Conservation (phyloP, 495 filamentous ascomycete genomes). For the Neurospora tetraspora region DNA sequence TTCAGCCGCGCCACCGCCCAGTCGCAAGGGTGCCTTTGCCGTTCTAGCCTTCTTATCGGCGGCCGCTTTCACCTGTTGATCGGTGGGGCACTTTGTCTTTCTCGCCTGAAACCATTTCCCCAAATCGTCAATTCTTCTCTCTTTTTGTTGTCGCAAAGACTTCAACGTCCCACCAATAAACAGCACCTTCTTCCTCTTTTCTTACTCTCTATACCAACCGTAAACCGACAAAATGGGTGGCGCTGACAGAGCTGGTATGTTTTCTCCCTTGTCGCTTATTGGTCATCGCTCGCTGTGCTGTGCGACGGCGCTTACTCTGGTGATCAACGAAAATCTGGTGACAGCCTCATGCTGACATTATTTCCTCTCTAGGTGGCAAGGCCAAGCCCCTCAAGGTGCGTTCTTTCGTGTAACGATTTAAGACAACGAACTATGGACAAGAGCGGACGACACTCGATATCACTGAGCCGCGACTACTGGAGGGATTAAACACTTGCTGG, state of each 20-base stretch:
- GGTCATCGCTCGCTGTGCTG: neutral
- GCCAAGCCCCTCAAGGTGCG: slow-evolving; percentile 67
- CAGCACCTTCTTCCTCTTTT: neutral
- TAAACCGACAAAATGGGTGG: slow-evolving; percentile 23
- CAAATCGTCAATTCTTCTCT: neutral
- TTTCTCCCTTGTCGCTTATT: neutral
- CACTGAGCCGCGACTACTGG: neutral
- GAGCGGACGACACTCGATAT: neutral
- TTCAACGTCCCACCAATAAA: neutral
- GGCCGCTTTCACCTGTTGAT: neutral
- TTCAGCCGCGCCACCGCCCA: slow-evolving; percentile 7
- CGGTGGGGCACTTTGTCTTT: slow-evolving; percentile 3
- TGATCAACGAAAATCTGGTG: neutral
- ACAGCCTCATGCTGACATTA: neutral
- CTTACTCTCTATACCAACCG: neutral
- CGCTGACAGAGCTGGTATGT: slow-evolving; percentile 25
- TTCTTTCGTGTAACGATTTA: neutral
- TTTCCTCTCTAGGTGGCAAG: slow-evolving; percentile 55
- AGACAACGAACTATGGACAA: neutral
- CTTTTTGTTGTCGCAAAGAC: neutral
- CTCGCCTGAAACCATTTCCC: neutral
- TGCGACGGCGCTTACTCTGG: neutral
- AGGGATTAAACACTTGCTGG: neutral
- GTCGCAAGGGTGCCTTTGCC: neutral
- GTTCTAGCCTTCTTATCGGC: neutral